Evolutionary conservation across 345 rosid species (phyloP).

Genomic region (Carallia pectinifolia): DNA sequence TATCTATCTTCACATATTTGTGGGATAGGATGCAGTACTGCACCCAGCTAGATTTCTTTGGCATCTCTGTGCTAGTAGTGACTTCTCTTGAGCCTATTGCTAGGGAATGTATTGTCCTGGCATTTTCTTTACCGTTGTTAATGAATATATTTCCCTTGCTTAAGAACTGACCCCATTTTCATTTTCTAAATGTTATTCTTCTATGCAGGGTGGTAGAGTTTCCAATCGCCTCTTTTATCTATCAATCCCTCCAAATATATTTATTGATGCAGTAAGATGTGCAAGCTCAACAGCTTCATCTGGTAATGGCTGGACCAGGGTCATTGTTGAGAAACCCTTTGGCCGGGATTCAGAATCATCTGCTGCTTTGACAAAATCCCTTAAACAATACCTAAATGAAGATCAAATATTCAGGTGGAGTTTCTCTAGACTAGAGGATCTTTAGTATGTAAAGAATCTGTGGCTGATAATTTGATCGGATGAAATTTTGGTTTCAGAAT

Average conservation of each 20-base stretch:
- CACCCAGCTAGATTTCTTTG: not conserved
- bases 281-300: slow-evolving; percentile 90
- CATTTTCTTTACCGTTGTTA: not conserved
- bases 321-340: slow-evolving; percentile 98
- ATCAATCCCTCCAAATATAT: slow-evolving; percentile 94
- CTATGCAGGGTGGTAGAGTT: slow-evolving; percentile 66
- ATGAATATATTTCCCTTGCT: not conserved
- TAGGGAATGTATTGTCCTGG: not conserved
- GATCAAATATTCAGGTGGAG: slow-evolving; percentile 92
- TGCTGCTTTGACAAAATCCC: slow-evolving; percentile 81
- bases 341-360: slow-evolving; percentile 98
- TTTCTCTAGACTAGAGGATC: slow-evolving; percentile 5
- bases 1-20: not conserved
- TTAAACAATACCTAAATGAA: slow-evolving; percentile 77
- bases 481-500: slow-evolving; percentile 51
- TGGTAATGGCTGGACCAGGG: slow-evolving; percentile 93
- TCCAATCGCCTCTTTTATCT: slow-evolving; percentile 92
- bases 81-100: not conserved
- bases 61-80: not conserved
- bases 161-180: not conserved
- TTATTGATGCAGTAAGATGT: slow-evolving; percentile 86
- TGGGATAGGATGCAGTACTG: not conserved
- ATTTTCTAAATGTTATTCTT: slow-evolving; percentile 16
- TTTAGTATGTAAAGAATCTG: not conserved
- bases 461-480: slow-evolving; percentile 18